Evolutionary conservation across 306 rosid genomes (phyloP).

Genomic region (Lathyrus sativus): DNA sequence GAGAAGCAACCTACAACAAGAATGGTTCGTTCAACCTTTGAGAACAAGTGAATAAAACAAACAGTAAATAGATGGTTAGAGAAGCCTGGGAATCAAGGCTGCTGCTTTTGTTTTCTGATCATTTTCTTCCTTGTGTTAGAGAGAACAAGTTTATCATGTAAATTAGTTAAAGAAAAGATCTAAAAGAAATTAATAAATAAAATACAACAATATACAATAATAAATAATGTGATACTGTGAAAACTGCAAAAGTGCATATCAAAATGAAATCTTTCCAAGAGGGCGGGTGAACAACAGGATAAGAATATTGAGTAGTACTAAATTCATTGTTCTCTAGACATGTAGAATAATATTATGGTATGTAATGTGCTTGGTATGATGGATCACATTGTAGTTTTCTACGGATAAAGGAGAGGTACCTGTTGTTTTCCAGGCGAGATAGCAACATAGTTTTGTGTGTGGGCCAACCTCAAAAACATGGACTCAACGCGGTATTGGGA

Average conservation of each 20-base stretch:
- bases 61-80: constrained; percentile 8
- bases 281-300: not conserved
- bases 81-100: not conserved
- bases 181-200: too few relatives aligned
- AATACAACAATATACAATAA: too few relatives aligned
- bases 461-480: constrained; percentile 91
- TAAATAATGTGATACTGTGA: constrained; percentile 18
- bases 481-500: constrained; percentile 97
- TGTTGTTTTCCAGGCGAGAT: constrained; percentile 89
- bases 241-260: constrained; percentile 24
- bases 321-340: constrained; percentile 21
- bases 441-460: constrained; percentile 84
- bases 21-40: constrained; percentile 28
- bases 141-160: too few relatives aligned
- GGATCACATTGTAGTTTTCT: constrained; percentile 20
- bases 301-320: constrained; percentile 3
- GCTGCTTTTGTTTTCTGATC: too few relatives aligned
- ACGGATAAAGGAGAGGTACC: constrained; percentile 46
- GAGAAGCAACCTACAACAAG: constrained; percentile 84
- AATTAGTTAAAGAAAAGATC: too few relatives aligned
- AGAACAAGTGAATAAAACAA: constrained; percentile 29
- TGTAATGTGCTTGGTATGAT: constrained; percentile 28
- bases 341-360: not conserved
- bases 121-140: too few relatives aligned
- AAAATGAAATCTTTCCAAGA: constrained; percentile 25